Evolutionary conservation across 148 eudicot genomes (phyloP), one percentile per base, ranked within the genome.

Genomic region (Camellia sinensis): DNA sequence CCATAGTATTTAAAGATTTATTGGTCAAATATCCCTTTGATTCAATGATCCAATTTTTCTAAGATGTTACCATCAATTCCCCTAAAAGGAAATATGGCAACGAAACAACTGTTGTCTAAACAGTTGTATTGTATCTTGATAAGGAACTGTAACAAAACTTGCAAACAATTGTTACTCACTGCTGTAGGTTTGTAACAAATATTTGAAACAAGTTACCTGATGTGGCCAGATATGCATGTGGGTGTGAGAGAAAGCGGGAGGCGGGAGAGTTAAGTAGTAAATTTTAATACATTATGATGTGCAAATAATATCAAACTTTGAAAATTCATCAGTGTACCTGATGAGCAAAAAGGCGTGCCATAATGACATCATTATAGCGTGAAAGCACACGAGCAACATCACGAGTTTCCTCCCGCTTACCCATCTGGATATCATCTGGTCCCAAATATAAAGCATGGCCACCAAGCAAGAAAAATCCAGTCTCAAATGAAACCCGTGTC

Each of bases 341-440:
- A 87, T 96, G 99, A 73, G 92, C 98, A 91, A 96, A 96, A 69
- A 96, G 93, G 72, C 99, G 99, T n/a, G 99, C 99, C 99, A 96
- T 96, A 79, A 96, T 87, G 78, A 96, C 88, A 79, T 96, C 98
- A 82, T 93, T 96, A 86, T 96, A 96, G 83, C 98, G 90, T 68
- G 87, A 93, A 50, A 96, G 86, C 22, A 96, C 99, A 78, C 97
- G 95, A 85, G 99, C 99, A 85, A 96, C 91, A 80, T 96, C 99
- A 74, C 99, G 95, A 79, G 99, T 93, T 90, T 93, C 99, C 87
- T 96, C 99, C 60, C 99, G 87, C 89, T 93, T 96, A 48, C 99
- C 99, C 99, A 96, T 96, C 76, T 96, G 98, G 85, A 96, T 96
- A 86, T 96, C 99, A 83, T 96, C 71, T 37, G 99, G 97, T 40